These are phyloP conservation scores for Rutstroemia sp. DNA, from an alignment of 2,329 filamentous ascomycete species.

Conservation along the genomic window DNA sequence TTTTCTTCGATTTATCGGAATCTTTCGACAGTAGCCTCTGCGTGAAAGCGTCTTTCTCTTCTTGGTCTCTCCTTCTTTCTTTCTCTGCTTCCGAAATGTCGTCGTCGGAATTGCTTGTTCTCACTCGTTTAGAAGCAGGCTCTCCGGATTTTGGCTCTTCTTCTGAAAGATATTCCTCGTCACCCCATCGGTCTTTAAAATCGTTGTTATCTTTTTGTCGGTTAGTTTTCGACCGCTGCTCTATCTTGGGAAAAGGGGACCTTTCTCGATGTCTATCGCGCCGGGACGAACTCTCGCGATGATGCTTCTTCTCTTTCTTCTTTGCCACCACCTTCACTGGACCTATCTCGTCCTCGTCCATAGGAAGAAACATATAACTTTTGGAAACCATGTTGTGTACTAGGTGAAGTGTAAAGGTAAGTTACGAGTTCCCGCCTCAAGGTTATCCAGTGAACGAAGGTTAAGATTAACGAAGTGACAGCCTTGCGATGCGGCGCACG, in stretches of 20 bases:
- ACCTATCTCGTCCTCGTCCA: conserved; percentile 57
- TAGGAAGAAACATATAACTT: conserved; percentile 59
- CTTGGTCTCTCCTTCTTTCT: conserved; percentile 57
- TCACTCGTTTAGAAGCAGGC: conserved; percentile 63
- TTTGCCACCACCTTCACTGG: conserved; percentile 44
- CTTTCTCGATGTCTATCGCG: conserved; percentile 31
- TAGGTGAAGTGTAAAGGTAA: too few species aligned
- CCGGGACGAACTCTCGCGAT: conserved; percentile 30
- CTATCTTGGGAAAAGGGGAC: conserved; percentile 31
- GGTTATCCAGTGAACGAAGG: too few species aligned
- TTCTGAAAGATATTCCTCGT: conserved; percentile 55
- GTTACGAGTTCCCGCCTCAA: too few species aligned
- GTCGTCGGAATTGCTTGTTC: conserved; percentile 52
- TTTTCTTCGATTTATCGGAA: conserved; percentile 60
- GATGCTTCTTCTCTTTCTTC: conserved; percentile 35
- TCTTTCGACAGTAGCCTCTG: conserved; percentile 67
- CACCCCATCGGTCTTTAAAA: conserved; percentile 75
- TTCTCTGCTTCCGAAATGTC: conserved; percentile 54
- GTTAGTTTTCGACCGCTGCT: conserved; percentile 42
- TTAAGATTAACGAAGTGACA: too few species aligned
- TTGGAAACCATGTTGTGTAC: conserved; percentile 37
- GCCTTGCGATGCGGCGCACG: too few species aligned
- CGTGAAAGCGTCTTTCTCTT: conserved; percentile 72
- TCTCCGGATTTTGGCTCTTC: conserved; percentile 55
- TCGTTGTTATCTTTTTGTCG: conserved; percentile 49